phyloP scores from a whole-genome alignment of 2,329 filamentous ascomycete genomes.

The Phyllosticta citribraziliensis region DNA sequence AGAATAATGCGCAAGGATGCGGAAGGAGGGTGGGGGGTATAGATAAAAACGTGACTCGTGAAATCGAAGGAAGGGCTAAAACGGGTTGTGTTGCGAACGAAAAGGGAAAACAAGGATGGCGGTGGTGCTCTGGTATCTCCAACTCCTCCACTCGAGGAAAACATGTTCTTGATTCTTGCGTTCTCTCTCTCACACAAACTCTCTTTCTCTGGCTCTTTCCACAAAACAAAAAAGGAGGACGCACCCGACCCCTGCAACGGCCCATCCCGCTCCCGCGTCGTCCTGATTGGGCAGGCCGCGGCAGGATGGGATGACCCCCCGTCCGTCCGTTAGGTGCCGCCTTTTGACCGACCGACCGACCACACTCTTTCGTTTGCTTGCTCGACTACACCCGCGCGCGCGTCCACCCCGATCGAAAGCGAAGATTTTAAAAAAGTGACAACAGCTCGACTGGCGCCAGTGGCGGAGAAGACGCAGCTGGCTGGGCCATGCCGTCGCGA shows the following conservation, averaged over 20 bases:
- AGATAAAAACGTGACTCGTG: conserved; percentile 9
- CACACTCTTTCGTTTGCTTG: not conserved
- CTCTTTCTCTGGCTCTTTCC: not conserved
- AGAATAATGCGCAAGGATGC: no score
- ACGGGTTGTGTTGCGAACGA: not conserved
- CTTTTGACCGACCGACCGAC: not conserved
- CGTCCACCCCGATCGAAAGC: not conserved
- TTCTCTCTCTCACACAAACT: not conserved
- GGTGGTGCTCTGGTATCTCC: not conserved
- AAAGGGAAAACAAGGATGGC: not conserved
- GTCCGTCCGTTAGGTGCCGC: not conserved
- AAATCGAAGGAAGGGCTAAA: conserved; percentile 2
- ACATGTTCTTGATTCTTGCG: not conserved
- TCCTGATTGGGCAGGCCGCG: not conserved
- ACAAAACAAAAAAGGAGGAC: not conserved
- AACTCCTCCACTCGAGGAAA: not conserved
- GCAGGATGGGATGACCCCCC: not conserved
- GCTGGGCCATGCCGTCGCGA: not conserved
- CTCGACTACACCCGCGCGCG: not conserved
- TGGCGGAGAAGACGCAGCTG: not conserved
- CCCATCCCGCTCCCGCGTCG: not conserved
- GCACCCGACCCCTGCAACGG: not conserved
- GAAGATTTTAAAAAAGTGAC: not conserved
- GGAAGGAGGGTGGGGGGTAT: not conserved
- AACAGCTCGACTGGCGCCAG: not conserved